A percentile compares a stretch with the other conserved stretches of the same genome.
These are phyloP conservation scores for Mycena albidolilacea DNA, from an alignment of 768 basidiomycete genomes.

Conservation along the genomic window DNA sequence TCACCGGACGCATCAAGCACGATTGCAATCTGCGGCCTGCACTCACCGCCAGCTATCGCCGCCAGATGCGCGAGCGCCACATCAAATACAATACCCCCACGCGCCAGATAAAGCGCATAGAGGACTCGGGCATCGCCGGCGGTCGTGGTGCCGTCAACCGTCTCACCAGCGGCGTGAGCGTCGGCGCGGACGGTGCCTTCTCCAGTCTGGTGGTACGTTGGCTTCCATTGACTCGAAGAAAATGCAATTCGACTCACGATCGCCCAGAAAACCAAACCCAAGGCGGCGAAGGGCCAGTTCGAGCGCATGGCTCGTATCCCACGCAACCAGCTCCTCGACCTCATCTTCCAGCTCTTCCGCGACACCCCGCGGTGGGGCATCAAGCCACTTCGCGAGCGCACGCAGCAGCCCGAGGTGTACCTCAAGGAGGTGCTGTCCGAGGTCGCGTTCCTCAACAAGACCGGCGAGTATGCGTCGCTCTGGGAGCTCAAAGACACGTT, in stretches of 20 bases:
- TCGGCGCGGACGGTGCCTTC: slow-evolving; percentile 72
- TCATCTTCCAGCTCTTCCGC: slow-evolving; percentile 84
- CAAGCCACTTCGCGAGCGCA: slow-evolving; percentile 80
- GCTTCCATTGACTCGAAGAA: slow-evolving; percentile 23
- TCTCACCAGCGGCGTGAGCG: slow-evolving; percentile 81
- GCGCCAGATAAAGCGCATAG: slow-evolving; percentile 81
- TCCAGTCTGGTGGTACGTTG: slow-evolving; percentile 74
- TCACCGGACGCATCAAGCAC: slow-evolving; percentile 87
- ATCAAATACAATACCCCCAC: slow-evolving; percentile 75
- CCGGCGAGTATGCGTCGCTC: slow-evolving; percentile 84
- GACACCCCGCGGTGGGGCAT: slow-evolving; percentile 88
- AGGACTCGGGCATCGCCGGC: slow-evolving; percentile 77
- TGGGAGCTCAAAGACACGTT: slow-evolving; percentile 87
- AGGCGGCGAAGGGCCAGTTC: slow-evolving; percentile 77
- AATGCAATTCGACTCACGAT: slow-evolving; percentile 28
- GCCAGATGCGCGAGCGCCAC: slow-evolving; percentile 80
- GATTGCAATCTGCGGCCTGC: slow-evolving; percentile 82
- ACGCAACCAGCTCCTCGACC: slow-evolving; percentile 88
- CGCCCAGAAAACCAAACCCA: slow-evolving; percentile 75
- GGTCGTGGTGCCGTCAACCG: slow-evolving; percentile 83
- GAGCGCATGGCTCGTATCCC: slow-evolving; percentile 96
- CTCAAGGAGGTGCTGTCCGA: slow-evolving; percentile 87
- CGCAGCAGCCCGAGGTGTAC: slow-evolving; percentile 90
- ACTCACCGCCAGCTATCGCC: slow-evolving; percentile 77
- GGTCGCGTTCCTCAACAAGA: slow-evolving; percentile 82